These are phyloP conservation scores for Elaeis oleifera DNA, from an alignment of 202 grass and related monocot species.

Conservation along the genomic window DNA sequence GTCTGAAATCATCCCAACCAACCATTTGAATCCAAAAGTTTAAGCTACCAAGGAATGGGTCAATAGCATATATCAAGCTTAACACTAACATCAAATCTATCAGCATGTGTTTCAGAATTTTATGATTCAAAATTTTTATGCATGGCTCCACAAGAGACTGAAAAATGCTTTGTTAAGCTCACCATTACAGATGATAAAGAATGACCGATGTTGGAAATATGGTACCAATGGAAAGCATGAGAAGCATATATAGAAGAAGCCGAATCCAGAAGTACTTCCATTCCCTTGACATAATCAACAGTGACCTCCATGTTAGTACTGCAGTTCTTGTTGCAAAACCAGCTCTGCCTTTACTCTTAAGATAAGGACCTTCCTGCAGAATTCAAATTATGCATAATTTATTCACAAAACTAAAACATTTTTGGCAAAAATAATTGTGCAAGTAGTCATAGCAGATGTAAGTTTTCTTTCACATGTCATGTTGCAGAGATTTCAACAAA, in stretches of 20 bases:
- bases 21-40: no score
- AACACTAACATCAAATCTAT: no score
- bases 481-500: no score
- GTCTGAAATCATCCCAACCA: no score
- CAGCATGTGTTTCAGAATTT: no score
- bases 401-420: background rate
- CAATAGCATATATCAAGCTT: no score
- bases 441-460: no score
- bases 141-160: no score
- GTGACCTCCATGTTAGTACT: slow-evolving; percentile 83
- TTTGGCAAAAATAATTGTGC: no score
- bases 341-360: slow-evolving; percentile 76
- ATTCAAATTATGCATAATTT: slow-evolving; percentile 13
- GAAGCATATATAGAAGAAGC: slow-evolving; percentile 65
- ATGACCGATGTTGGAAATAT: slow-evolving; percentile 69
- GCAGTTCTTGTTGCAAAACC: slow-evolving; percentile 48
- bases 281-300: slow-evolving; percentile 92
- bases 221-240: slow-evolving; percentile 57
- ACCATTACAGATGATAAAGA: slow-evolving; percentile 91
- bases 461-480: no score
- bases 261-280: slow-evolving; percentile 95
- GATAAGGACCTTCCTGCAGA: slow-evolving; percentile 69
- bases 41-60: no score
- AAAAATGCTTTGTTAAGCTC: slow-evolving; percentile 12
- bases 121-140: no score